A percentile compares a stretch with the other conserved stretches of the same genome.
These are phyloP conservation scores for Daldinia vernicosa DNA, from an alignment of 495 filamentous ascomycete species.

Conservation along the genomic window DNA sequence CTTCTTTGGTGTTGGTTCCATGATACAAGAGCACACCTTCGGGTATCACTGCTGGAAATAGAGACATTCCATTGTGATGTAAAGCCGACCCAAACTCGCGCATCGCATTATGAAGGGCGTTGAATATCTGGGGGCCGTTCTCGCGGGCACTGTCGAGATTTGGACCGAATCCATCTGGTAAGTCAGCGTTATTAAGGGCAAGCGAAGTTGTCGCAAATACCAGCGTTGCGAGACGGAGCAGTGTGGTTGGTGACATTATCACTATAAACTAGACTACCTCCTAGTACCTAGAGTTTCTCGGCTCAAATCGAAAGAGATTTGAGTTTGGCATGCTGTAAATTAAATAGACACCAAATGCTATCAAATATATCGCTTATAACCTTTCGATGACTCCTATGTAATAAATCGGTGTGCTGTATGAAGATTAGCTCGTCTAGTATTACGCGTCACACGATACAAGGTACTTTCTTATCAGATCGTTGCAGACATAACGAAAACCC, in stretches of 20 bases:
- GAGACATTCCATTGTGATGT: constrained; percentile 74
- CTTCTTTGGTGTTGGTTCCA: constrained; percentile 53
- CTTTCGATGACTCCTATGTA: not conserved
- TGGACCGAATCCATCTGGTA: constrained; percentile 33
- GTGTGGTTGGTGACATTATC: constrained; percentile 4
- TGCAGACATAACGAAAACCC: not conserved
- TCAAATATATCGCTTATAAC: not conserved
- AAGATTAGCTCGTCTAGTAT: not conserved
- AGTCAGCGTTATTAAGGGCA: constrained; percentile 1
- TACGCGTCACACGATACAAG: constrained; percentile 6
- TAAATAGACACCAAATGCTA: not conserved
- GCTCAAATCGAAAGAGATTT: not conserved
- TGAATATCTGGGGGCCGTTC: constrained; percentile 72
- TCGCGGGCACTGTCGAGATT: constrained; percentile 44
- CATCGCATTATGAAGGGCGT: constrained; percentile 71
- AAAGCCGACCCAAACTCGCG: constrained; percentile 75
- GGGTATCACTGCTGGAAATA: constrained; percentile 67
- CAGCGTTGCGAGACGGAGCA: constrained; percentile 11
- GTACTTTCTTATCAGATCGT: constrained; percentile 18
- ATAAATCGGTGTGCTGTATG: not conserved
- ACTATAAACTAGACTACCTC: not conserved
- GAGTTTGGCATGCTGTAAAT: not conserved
- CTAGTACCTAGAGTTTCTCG: not conserved
- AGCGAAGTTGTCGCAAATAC: constrained; percentile 7
- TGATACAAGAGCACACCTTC: constrained; percentile 70